Evolutionary conservation across 169 alveolate genomes (phyloP).

Genomic region (Plasmodium fragile): DNA sequence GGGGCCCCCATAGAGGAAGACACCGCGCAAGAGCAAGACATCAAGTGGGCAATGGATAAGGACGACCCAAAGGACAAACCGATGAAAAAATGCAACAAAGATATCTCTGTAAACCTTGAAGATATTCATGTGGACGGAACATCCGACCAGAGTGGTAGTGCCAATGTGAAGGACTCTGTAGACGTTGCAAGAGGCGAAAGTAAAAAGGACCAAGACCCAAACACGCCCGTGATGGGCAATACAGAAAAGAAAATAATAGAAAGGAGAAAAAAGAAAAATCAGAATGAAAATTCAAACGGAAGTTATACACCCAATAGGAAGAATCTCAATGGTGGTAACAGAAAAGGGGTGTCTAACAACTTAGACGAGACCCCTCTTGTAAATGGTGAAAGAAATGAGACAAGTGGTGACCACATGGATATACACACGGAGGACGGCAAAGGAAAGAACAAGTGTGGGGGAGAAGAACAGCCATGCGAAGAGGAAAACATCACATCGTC

Average conservation of each 20-base stretch:
- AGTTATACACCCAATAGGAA: not conserved
- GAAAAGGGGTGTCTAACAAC: not conserved
- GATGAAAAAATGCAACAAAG: not conserved
- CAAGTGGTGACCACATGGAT: not conserved
- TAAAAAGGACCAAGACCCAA: not conserved
- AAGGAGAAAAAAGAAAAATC: not conserved
- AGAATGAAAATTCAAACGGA: not conserved
- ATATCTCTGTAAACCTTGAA: not conserved
- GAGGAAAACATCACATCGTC: not conserved
- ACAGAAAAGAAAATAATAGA: not conserved
- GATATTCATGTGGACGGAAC: not conserved
- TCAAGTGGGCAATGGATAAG: not conserved
- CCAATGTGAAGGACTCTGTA: not conserved
- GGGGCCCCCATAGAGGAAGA: not conserved
- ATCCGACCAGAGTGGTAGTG: not conserved
- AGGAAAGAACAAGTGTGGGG: not conserved
- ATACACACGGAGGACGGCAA: not conserved
- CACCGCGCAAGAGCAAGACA: not conserved
- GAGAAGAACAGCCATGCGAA: not conserved
- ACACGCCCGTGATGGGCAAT: not conserved
- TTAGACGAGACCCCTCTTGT: not conserved
- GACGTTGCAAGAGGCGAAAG: not conserved
- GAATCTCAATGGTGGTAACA: not conserved
- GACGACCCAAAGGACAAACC: not conserved
- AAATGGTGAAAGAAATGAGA: not conserved